Evolutionary conservation across 768 basidiomycete species (phyloP).

Genomic region (Russula compacta): DNA sequence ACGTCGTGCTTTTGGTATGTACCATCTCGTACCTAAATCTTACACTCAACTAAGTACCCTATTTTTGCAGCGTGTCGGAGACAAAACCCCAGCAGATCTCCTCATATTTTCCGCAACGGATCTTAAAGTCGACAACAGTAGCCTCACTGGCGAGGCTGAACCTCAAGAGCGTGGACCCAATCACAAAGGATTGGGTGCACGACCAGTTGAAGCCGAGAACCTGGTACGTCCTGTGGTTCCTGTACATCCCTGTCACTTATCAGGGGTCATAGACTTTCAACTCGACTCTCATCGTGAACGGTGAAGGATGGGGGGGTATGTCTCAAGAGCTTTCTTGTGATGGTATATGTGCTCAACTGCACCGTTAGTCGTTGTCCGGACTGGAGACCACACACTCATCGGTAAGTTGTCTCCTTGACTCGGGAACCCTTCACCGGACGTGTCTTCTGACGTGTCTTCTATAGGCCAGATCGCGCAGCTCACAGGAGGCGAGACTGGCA

Average conservation of each 20-base stretch:
- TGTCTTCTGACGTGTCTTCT: no score
- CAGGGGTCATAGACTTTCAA: constrained; percentile 45
- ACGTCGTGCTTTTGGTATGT: constrained; percentile 52
- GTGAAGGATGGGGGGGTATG: constrained; percentile 63
- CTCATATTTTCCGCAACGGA: constrained; percentile 51
- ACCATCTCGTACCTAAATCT: background rate
- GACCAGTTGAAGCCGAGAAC: constrained; percentile 59
- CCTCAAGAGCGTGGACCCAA: constrained; percentile 50
- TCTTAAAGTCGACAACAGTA: constrained; percentile 63
- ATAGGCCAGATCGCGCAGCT: constrained; percentile 59
- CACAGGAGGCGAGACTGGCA: constrained; percentile 55
- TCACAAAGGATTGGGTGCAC: constrained; percentile 36
- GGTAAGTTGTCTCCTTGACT: constrained; percentile 28
- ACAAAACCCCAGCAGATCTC: constrained; percentile 65
- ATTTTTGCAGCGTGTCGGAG: constrained; percentile 44
- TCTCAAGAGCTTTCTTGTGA: constrained; percentile 7
- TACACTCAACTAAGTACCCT: background rate
- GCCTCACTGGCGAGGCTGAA: constrained; percentile 62
- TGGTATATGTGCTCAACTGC: background rate
- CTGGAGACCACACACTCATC: constrained; percentile 58
- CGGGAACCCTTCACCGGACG: background rate
- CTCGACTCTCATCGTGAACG: constrained; percentile 58
- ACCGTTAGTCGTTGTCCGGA: constrained; percentile 50
- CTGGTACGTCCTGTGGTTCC: constrained; percentile 31
- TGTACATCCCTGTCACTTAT: background rate